Evolutionary conservation across 768 basidiomycete genomes (phyloP).

Genomic region (Wakefieldia striispora): DNA sequence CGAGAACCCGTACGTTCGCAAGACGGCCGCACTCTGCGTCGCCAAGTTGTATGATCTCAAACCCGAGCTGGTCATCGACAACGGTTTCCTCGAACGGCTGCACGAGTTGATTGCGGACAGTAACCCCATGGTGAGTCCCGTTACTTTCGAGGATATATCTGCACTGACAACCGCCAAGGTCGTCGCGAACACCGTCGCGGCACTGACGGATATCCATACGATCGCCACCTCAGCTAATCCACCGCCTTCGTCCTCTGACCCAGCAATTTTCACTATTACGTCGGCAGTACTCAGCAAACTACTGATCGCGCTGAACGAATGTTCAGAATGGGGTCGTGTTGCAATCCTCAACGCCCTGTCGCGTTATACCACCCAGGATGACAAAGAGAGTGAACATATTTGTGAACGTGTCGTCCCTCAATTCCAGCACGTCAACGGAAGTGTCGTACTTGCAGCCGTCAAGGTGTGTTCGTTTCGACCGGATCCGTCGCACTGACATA

Average conservation of each 20-base stretch:
- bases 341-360: conserved; percentile 86
- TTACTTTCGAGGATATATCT: background rate
- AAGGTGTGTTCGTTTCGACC: conserved; percentile 53
- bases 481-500: background rate
- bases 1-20: conserved; percentile 97
- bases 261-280: conserved; percentile 82
- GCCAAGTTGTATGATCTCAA: conserved; percentile 98
- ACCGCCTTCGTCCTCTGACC: conserved; percentile 53
- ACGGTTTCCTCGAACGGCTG: conserved; percentile 86
- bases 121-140: conserved; percentile 86
- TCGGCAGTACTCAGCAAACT: conserved; percentile 80
- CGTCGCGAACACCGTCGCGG: conserved; percentile 94
- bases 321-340: conserved; percentile 98
- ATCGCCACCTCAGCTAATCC: conserved; percentile 54
- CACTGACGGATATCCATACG: conserved; percentile 87
- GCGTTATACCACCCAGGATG: conserved; percentile 79
- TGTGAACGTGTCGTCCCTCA: conserved; percentile 98
- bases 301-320: conserved; percentile 93
- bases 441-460: conserved; percentile 94
- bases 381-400: conserved; percentile 96
- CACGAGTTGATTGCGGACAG: conserved; percentile 93
- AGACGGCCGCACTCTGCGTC: conserved; percentile 95
- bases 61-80: conserved; percentile 91
- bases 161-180: conserved; percentile 53
- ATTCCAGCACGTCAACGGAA: conserved; percentile 95